A percentile compares a stretch with the other conserved stretches of the same genome.
Conservation (phyloP, 257 asterid genomes). For the Solanum chaucha region DNA sequence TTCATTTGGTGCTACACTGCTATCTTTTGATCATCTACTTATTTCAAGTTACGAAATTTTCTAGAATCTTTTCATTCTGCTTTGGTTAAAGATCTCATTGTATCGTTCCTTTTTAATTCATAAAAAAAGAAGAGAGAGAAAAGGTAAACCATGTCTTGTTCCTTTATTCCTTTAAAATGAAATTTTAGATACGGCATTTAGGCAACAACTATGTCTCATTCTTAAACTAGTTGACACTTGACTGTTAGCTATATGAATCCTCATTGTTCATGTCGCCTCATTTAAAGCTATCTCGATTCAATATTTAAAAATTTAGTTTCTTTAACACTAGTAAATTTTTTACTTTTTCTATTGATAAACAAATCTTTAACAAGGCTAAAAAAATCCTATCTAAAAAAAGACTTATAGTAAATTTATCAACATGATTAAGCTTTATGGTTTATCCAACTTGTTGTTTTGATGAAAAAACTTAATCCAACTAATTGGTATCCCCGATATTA, state of each 20-base stretch:
- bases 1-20: background rate
- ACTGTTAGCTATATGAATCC: background rate
- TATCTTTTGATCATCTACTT: background rate
- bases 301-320: background rate
- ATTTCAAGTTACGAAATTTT: background rate
- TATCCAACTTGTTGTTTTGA: background rate
- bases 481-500: background rate
- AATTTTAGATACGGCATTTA: background rate
- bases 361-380: background rate
- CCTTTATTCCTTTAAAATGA: background rate
- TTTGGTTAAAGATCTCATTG: background rate
- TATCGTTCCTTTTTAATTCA: background rate
- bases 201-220: background rate
- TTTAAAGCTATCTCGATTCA: background rate
- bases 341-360: background rate
- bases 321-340: background rate
- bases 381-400: background rate
- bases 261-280: background rate
- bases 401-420: background rate
- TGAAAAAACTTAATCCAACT: background rate
- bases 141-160: background rate
- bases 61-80: background rate
- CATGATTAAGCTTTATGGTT: background rate
- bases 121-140: background rate
- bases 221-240: background rate